Percentiles rank a stretch among this genome's conserved stretches.
Conservation (phyloP, 495 filamentous ascomycete species). For the Sordaria brevicollis region DNA sequence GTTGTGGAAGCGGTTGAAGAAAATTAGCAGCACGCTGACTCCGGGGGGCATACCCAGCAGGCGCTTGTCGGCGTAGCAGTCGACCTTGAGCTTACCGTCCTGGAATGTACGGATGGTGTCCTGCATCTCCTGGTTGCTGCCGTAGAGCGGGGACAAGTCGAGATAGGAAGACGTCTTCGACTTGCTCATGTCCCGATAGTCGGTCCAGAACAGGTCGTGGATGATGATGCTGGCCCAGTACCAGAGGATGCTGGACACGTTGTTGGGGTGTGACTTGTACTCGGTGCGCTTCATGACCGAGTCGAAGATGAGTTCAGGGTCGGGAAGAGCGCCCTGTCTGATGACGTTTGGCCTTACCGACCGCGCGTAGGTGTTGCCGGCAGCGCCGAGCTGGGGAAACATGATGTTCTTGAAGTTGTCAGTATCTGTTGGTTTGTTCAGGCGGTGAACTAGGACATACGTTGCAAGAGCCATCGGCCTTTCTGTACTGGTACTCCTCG, state of each 20-base stretch:
- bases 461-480: constrained; percentile 60
- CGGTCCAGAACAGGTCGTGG: constrained; percentile 47
- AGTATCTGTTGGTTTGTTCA: not conserved
- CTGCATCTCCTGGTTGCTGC: constrained; percentile 69
- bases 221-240: constrained; percentile 87
- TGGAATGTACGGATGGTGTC: constrained; percentile 65
- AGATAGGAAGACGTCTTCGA: constrained; percentile 76
- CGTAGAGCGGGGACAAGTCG: constrained; percentile 78
- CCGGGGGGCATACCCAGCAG: constrained; percentile 76
- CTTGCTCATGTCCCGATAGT: constrained; percentile 35
- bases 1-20: constrained; percentile 75
- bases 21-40: constrained; percentile 65
- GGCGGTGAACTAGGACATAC: constrained; percentile 9
- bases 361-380: constrained; percentile 55
- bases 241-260: constrained; percentile 80
- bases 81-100: constrained; percentile 76
- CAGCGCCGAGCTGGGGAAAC: constrained; percentile 35
- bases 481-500: constrained; percentile 55
- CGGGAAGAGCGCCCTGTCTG: constrained; percentile 56
- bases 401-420: constrained; percentile 25
- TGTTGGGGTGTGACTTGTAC: constrained; percentile 46
- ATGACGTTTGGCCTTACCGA: constrained; percentile 55
- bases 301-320: constrained; percentile 72
- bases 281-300: constrained; percentile 41
- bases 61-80: constrained; percentile 69